Evolutionary conservation across 129 eudicot species (phyloP).

Genomic region (Artemisia tridentata): DNA sequence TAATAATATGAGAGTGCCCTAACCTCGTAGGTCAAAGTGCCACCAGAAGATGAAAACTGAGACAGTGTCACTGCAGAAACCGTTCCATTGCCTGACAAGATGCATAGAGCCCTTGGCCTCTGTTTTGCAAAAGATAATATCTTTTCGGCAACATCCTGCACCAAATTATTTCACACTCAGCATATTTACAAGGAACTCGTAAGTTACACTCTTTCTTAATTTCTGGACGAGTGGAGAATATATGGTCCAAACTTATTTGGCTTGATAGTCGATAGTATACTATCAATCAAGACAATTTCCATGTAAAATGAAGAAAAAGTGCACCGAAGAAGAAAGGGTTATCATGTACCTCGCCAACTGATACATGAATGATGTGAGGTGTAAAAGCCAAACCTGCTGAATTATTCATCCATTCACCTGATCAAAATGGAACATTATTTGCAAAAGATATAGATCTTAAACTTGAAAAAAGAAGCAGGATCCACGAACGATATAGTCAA

Average conservation of each 20-base stretch:
- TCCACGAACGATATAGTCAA: background rate
- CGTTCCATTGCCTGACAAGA: constrained; percentile 65
- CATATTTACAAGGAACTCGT: background rate
- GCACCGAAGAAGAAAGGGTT: background rate
- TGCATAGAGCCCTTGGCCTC: constrained; percentile 71
- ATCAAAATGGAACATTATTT: constrained; percentile 3
- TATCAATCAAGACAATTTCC: background rate
- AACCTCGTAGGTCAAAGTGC: constrained; percentile 70
- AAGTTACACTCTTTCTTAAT: background rate
- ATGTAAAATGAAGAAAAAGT: background rate
- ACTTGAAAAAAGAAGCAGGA: background rate
- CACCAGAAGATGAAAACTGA: constrained; percentile 47
- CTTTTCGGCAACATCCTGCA: constrained; percentile 71
- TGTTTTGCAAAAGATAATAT: constrained; percentile 61
- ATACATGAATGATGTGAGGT: constrained; percentile 65
- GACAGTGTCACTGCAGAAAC: constrained; percentile 63
- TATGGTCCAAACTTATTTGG: background rate
- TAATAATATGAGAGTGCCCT: constrained; percentile 5
- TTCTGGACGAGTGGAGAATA: background rate
- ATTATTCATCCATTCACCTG: constrained; percentile 92
- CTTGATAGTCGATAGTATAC: background rate
- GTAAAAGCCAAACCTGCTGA: constrained; percentile 91
- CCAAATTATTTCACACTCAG: background rate
- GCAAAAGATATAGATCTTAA: background rate
- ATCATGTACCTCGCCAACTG: constrained; percentile 65